These are phyloP conservation scores for Pythium sp. DNA, from an alignment of 352 stramenopile species.

Conservation along the genomic window DNA sequence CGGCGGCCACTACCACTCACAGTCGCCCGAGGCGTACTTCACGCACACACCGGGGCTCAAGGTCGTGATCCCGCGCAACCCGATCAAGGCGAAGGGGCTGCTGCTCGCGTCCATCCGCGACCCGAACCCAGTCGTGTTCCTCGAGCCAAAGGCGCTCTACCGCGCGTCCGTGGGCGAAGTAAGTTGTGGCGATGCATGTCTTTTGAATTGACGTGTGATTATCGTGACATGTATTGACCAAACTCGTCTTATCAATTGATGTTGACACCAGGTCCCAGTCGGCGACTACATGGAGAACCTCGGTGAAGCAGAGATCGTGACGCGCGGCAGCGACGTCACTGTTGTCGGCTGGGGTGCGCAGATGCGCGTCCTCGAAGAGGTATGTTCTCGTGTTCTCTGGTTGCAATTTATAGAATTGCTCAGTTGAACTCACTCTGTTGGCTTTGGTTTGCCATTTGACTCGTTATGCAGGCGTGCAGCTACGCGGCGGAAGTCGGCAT, in stretches of 20 bases:
- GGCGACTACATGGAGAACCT: slow-evolving; percentile 94
- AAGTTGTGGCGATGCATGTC: slow-evolving; percentile 33
- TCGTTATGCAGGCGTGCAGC: too few species aligned
- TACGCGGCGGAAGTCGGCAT: slow-evolving; percentile 92
- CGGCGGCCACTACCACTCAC: slow-evolving; percentile 93
- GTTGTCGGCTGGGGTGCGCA: slow-evolving; percentile 94
- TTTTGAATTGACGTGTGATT: too few species aligned
- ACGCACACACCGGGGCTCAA: slow-evolving; percentile 96
- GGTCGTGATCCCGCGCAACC: slow-evolving; percentile 95
- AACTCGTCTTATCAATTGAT: neutral
- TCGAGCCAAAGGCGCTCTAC: slow-evolving; percentile 99
- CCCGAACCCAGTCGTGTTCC: slow-evolving; percentile 96
- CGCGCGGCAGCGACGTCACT: slow-evolving; percentile 91
- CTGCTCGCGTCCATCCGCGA: slow-evolving; percentile 95
- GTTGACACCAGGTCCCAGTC: slow-evolving; percentile 72
- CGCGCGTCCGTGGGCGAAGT: slow-evolving; percentile 93
- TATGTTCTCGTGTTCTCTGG: neutral
- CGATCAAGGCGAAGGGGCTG: slow-evolving; percentile 94
- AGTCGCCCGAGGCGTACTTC: slow-evolving; percentile 97
- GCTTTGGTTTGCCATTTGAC: too few species aligned
- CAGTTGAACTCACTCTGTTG: neutral
- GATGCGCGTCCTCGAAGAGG: slow-evolving; percentile 43
- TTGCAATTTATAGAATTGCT: too few species aligned
- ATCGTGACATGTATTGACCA: too few species aligned
- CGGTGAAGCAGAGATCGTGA: slow-evolving; percentile 93